A percentile compares a stretch with the other conserved stretches of the same genome.
These are phyloP conservation scores for Colletotrichum cuscutae DNA, from an alignment of 2,329 filamentous ascomycete genomes.

Conservation along the genomic window DNA sequence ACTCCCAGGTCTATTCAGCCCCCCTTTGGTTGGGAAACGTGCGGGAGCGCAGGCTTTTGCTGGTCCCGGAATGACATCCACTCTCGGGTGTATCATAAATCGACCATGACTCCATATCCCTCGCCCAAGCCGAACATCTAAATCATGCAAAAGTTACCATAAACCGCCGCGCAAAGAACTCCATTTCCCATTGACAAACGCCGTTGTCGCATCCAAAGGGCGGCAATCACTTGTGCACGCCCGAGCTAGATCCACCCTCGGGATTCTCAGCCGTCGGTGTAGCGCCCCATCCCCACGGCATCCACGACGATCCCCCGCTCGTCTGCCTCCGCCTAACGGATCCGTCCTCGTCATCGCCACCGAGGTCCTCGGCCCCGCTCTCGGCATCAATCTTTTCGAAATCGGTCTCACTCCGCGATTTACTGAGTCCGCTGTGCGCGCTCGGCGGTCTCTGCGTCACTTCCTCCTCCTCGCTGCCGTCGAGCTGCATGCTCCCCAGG, in stretches of 20 bases:
- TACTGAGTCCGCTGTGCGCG: slow-evolving; percentile 72
- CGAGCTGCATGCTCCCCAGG: slow-evolving; percentile 31
- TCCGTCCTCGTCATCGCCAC: slow-evolving; percentile 50
- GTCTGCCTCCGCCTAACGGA: slow-evolving; percentile 45
- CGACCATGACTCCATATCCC: slow-evolving; percentile 26
- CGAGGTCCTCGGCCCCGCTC: slow-evolving; percentile 62
- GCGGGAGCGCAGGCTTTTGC: slow-evolving; percentile 22
- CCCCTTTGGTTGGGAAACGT: not conserved
- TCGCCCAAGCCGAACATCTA: slow-evolving; percentile 6
- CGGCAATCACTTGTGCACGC: slow-evolving; percentile 45
- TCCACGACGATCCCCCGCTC: slow-evolving; percentile 53
- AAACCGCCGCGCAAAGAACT: slow-evolving; percentile 39
- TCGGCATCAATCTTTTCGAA: slow-evolving; percentile 91
- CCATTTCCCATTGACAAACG: slow-evolving; percentile 23
- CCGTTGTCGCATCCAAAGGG: not conserved
- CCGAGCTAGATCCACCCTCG: slow-evolving; percentile 48
- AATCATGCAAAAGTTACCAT: slow-evolving; percentile 12
- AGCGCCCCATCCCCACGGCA: slow-evolving; percentile 58
- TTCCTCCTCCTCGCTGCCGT: slow-evolving; percentile 29
- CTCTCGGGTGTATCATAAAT: not conserved
- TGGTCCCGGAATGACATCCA: slow-evolving; percentile 29
- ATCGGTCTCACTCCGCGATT: slow-evolving; percentile 86
- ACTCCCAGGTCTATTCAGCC: slow-evolving; percentile 20
- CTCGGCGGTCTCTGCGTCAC: slow-evolving; percentile 54
- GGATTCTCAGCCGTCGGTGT: slow-evolving; percentile 36